A percentile compares a stretch with the other conserved stretches of the same genome.
phyloP scores from a whole-genome alignment of 805 yeast species.

The Pichia sporocuriosa region DNA sequence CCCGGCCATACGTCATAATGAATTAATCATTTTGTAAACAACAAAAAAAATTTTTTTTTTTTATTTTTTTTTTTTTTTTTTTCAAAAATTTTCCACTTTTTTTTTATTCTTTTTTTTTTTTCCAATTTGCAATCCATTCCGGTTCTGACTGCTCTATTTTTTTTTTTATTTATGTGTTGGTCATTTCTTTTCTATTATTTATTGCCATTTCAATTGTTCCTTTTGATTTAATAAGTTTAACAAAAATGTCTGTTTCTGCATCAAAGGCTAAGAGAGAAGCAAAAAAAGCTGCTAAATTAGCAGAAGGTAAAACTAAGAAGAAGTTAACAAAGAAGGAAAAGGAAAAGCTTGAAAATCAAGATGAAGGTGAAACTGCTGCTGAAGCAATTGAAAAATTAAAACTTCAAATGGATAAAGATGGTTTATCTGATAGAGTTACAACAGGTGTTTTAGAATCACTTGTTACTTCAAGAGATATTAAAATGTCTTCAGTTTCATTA shows the following conservation, averaged over 20 bases:
- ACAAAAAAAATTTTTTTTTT: not conserved
- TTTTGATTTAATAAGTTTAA: not conserved
- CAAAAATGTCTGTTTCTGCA: slow-evolving; percentile 57
- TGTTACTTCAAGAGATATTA: slow-evolving; percentile 87
- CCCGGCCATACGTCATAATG: too few species aligned
- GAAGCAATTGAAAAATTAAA: slow-evolving; percentile 79
- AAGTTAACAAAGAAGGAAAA: slow-evolving; percentile 56
- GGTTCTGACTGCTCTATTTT: too few species aligned
- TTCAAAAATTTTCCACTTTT: not conserved
- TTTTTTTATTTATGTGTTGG: not conserved
- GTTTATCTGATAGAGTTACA: slow-evolving; percentile 92
- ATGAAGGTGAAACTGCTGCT: slow-evolving; percentile 56
- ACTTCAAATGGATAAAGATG: slow-evolving; percentile 89
- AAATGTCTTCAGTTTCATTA: slow-evolving; percentile 81
- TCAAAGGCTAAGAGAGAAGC: slow-evolving; percentile 98
- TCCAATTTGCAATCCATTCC: too few species aligned
- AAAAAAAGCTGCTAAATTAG: slow-evolving; percentile 87
- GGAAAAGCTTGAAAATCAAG: slow-evolving; percentile 36
- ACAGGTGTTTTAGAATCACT: slow-evolving; percentile 94
- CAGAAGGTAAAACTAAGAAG: slow-evolving; percentile 63
- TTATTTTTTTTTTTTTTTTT: not conserved
- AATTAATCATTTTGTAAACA: not conserved
- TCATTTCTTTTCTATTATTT: not conserved
- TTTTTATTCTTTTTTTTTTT: too few species aligned
- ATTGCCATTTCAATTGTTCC: not conserved